Conservation (phyloP, 2,329 filamentous ascomycete genomes). For the Talaromyces islandicus region DNA sequence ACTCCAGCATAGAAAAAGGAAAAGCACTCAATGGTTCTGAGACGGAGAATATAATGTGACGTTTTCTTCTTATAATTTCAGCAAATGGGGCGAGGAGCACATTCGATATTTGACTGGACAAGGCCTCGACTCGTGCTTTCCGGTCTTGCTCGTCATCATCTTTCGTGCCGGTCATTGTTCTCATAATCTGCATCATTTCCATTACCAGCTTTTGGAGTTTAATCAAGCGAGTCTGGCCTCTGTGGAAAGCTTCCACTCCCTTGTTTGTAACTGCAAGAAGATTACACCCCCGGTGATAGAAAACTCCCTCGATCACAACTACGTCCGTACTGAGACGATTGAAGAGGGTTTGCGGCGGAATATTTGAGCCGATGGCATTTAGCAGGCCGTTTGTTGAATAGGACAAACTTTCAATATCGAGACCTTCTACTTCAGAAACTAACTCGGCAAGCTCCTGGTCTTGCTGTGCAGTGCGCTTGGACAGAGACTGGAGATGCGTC, state of each 20-base stretch:
- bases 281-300: slow-evolving; percentile 13
- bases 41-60: slow-evolving; percentile 19
- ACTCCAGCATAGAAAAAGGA: slow-evolving; percentile 15
- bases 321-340: slow-evolving; percentile 14
- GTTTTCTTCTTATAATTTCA: slow-evolving; percentile 14
- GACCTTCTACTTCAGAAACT: not conserved
- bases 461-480: slow-evolving; percentile 2
- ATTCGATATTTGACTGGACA: slow-evolving; percentile 14
- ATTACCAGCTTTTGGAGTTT: slow-evolving; percentile 17
- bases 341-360: slow-evolving; percentile 13
- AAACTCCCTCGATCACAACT: slow-evolving; percentile 18
- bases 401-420: slow-evolving; percentile 8
- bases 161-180: slow-evolving; percentile 15
- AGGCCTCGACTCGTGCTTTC: slow-evolving; percentile 11
- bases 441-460: slow-evolving; percentile 4
- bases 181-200: slow-evolving; percentile 17
- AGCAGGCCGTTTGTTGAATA: slow-evolving; percentile 16
- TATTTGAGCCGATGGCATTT: slow-evolving; percentile 13
- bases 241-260: slow-evolving; percentile 14
- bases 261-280: slow-evolving; percentile 17
- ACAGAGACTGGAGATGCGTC: slow-evolving; percentile 5
- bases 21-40: slow-evolving; percentile 20
- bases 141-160: slow-evolving; percentile 12
- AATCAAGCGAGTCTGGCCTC: slow-evolving; percentile 6
- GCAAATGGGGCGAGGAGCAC: slow-evolving; percentile 15